Evolutionary conservation across 257 asterid species (phyloP), one percentile per base, ranked within the genome.

Genomic region (Oldenlandia corymbosa): DNA sequence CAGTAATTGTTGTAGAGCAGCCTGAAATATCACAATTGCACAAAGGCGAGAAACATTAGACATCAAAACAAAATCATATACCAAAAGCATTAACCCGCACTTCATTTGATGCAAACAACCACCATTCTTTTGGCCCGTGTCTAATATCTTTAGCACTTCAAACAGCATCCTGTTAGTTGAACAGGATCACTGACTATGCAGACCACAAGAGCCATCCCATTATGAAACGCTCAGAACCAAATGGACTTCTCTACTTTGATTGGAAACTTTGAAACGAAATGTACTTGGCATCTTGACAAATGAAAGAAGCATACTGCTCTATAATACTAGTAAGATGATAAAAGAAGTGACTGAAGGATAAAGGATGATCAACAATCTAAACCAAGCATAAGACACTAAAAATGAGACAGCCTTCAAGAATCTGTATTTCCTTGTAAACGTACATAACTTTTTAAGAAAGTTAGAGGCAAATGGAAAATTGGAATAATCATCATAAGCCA

Each of bases 1-100:
- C 37, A 68, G 62, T 39, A 74, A 30, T 57, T 78, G 83, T 28
- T 71, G 69, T 10, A 71, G 41, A 7, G 73, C 79, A 63, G 71
- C 77, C 83, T 78, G 71, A 70, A 64, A 78, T 27, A 23, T 32
- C 28, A 6, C 61, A 56, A 31, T 49, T 24, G 16, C 28, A 42
- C 24, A 18, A 65, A 13, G 7, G 50, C 41, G 62, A 43, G 53
- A 27, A 52, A 51, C 32, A 7, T 13, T 20, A 9, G 3, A 23
- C 45, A 27, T 43, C 28, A 16, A 2, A 57, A 27, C 24, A 3
- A 18, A 61, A 10, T 61, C 14, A 10, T 27, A 31, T 5, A 39
- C 23, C 32, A 13, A 20, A 26, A 34, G 6, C 52, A 42, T 60
- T 28, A 60, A 60, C 23, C 36, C 9, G 43, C 43, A 31, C 18